phyloP scores from a whole-genome alignment of 1,139 yeast genomes.

The Geotrichum bryndzae region DNA sequence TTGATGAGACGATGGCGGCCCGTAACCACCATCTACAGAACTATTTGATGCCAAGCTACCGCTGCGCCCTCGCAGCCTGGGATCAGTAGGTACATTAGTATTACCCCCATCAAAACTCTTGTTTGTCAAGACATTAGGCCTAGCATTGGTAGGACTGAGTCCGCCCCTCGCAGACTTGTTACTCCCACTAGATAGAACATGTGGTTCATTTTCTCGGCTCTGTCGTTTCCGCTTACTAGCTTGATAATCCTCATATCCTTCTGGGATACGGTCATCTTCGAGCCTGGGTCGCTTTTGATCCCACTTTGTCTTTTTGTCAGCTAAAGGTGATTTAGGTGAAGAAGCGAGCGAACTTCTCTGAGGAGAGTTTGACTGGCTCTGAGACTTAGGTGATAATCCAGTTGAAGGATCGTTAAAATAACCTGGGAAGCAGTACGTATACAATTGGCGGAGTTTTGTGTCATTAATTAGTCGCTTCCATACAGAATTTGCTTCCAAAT shows the following conservation, averaged over 20 bases:
- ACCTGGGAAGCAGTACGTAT: background rate
- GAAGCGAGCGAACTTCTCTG: background rate
- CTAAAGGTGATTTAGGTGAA: background rate
- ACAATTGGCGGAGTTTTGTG: background rate
- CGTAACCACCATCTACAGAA: background rate
- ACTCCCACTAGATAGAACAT: too few species aligned
- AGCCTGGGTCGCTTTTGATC: background rate
- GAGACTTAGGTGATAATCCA: background rate
- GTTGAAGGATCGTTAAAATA: background rate
- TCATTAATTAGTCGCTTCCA: slow-evolving; percentile 57
- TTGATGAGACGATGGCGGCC: background rate
- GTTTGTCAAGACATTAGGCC: background rate
- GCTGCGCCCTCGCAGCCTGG: background rate
- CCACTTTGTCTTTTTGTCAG: background rate
- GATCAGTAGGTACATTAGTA: background rate
- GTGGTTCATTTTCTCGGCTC: background rate
- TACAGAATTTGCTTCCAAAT: slow-evolving; percentile 49
- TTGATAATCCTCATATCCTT: background rate
- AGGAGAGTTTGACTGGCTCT: background rate
- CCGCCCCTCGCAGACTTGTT: too few species aligned
- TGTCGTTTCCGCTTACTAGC: background rate
- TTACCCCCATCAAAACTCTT: background rate
- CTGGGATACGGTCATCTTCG: background rate
- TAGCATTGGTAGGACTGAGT: background rate
- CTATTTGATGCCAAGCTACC: background rate